These are phyloP conservation scores for Populus davidiana DNA, from an alignment of 345 rosid genomes.

Conservation along the genomic window DNA sequence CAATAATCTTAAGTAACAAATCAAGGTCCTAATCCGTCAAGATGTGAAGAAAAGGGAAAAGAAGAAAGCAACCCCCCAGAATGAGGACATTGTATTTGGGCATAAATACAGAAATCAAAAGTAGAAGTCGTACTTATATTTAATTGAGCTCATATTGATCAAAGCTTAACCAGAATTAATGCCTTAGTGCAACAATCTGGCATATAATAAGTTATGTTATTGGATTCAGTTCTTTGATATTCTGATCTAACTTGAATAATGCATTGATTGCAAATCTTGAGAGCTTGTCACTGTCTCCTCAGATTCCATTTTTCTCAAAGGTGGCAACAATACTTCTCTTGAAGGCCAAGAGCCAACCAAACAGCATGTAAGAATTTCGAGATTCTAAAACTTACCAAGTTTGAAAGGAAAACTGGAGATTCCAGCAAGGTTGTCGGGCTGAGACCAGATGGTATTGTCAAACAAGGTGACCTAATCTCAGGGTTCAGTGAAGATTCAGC, in stretches of 20 bases:
- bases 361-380: conserved; percentile 1
- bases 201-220: neutral
- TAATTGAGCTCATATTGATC: neutral
- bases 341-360: neutral
- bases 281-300: neutral
- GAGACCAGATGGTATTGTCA: conserved; percentile 37
- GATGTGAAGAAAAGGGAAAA: neutral
- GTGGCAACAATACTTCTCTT: neutral
- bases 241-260: neutral
- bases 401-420: conserved; percentile 33
- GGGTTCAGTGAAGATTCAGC: conserved; percentile 21
- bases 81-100: neutral
- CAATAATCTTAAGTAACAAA: neutral
- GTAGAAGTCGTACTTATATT: neutral
- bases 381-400: conserved; percentile 23
- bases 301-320: conserved; percentile 1
- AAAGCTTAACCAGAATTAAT: neutral
- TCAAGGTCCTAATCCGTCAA: neutral
- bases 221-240: neutral
- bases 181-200: neutral
- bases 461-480: conserved; percentile 28
- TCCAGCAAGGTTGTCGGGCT: conserved; percentile 34
- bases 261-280: neutral
- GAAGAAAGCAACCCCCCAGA: neutral
- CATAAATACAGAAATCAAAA: neutral